These are phyloP conservation scores for Zea luxurians DNA, from an alignment of 176 grass and related monocot species.

Conservation along the genomic window DNA sequence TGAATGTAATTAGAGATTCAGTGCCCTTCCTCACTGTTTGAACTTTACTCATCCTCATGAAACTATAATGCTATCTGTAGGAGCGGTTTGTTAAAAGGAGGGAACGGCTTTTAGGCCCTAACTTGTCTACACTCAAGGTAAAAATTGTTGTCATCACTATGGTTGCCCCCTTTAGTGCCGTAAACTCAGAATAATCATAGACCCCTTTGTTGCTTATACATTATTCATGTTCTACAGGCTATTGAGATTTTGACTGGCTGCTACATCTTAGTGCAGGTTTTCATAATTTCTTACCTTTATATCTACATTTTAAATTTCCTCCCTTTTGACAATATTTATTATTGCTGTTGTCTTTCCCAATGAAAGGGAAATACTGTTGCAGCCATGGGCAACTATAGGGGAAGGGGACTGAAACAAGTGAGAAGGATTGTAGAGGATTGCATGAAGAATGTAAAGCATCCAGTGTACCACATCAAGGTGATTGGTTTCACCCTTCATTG, in stretches of 20 bases:
- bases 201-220: conserved; percentile 10
- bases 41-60: conserved; percentile 14
- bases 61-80: conserved; percentile 50
- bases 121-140: conserved; percentile 94
- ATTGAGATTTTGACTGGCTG: conserved; percentile 98
- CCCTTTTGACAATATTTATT: conserved; percentile 26
- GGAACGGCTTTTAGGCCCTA: conserved; percentile 94
- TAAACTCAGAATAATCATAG: conserved; percentile 1
- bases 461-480: conserved; percentile 98
- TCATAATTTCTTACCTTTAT: conserved; percentile 26
- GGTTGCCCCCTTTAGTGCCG: not conserved
- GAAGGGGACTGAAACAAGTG: conserved; percentile 90
- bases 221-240: conserved; percentile 54
- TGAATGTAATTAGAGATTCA: not conserved
- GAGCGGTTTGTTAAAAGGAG: conserved; percentile 97
- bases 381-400: conserved; percentile 86
- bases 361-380: conserved; percentile 87
- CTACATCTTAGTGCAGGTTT: conserved; percentile 94
- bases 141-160: conserved; percentile 17
- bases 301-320: conserved; percentile 6
- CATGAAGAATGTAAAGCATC: conserved; percentile 83
- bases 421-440: conserved; percentile 88
- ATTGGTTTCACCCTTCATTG: conserved; percentile 1
- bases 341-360: conserved; percentile 23
- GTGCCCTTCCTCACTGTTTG: not conserved